Base-by-base conservation (phyloP, 176 grass and related monocot species). In the Eragrostis nindensis region DNA sequence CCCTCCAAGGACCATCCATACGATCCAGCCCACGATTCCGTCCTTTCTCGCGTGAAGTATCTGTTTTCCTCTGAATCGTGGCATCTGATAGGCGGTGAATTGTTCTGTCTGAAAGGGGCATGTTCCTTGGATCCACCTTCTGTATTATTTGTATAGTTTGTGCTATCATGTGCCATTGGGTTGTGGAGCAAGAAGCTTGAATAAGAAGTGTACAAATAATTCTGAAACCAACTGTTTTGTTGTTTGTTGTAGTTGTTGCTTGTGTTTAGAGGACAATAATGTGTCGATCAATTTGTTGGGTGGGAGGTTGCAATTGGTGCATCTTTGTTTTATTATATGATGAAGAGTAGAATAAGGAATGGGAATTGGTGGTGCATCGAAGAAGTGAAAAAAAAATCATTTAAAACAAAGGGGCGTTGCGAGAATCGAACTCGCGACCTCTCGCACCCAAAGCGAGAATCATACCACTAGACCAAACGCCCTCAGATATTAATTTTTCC, bases 361-460 rank as follows among this genome's bases (percentile, higher is more conserved):
- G 32, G 32, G 32, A 36, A 36, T 36, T 4, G 32, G 32, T 36
- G 32, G 32, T 36, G 32, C 32, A 36, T 36, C 32, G 32, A 36
- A 36, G 32, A 2, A 36, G 32, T 4, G 2, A 36, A 36, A 36
- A 36, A 36, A 36, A 36, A 36, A 36, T 36, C 32, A 36, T 36
- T 36, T 36, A 36, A 36, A 36, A 36, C 32, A 36, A 36, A 2
- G 32, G 84, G 62, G 70, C 84, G 70, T 86, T 81, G 50, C 70
- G 84, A 80, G 74, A 85, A 78, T 85, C 82, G 82, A 84, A 65
- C 62, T 66, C 63, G 32, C 36, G 64, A n/a, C 27, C 62, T 95
- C 96, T 95, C 96, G 92, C 92, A 95, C 92, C 96, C 96, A 92
- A 95, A 98, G 95, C 95, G 90, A 98, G 90, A 98, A 98, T 95